Conservation (phyloP, 2,329 filamentous ascomycete species). For the Blumeriella jaapii region DNA sequence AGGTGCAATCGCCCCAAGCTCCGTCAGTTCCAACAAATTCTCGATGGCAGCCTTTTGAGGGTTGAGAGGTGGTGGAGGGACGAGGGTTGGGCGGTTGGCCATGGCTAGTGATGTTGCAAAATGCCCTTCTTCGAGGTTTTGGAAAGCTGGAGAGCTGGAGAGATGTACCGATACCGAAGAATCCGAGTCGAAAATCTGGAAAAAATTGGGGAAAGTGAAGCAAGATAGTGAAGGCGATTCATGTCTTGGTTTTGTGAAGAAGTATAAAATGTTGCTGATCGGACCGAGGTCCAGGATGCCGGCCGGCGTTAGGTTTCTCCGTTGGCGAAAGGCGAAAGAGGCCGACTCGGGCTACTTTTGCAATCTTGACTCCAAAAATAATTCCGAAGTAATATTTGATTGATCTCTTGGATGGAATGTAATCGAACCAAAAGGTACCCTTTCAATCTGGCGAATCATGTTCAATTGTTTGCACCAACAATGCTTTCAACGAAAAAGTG, state of each 20-base stretch:
- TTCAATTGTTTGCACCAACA: no score
- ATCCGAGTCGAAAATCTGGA: conserved; percentile 1
- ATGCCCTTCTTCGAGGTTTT: neutral
- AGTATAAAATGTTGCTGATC: neutral
- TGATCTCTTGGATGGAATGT: no score
- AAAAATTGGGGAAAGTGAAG: no score
- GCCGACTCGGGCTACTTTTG: no score
- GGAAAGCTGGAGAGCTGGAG: neutral
- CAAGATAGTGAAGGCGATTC: no score
- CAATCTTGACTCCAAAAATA: no score
- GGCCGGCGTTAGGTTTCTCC: no score
- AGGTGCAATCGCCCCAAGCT: conserved; percentile 62
- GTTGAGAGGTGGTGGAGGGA: conserved; percentile 65
- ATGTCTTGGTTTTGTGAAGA: conserved; percentile 5
- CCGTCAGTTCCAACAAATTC: conserved; percentile 77
- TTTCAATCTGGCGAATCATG: no score
- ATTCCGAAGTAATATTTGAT: no score
- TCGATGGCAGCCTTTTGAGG: conserved; percentile 69
- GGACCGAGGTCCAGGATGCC: conserved; percentile 7
- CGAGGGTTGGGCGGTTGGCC: conserved; percentile 43
- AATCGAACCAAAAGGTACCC: no score
- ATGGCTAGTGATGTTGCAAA: conserved; percentile 11
- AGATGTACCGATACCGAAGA: neutral
- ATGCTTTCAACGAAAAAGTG: no score
- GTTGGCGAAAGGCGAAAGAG: no score